Evolutionary conservation across 1,284 basidiomycete species (phyloP).

Genomic region (Boletellus dicymbophilus): DNA sequence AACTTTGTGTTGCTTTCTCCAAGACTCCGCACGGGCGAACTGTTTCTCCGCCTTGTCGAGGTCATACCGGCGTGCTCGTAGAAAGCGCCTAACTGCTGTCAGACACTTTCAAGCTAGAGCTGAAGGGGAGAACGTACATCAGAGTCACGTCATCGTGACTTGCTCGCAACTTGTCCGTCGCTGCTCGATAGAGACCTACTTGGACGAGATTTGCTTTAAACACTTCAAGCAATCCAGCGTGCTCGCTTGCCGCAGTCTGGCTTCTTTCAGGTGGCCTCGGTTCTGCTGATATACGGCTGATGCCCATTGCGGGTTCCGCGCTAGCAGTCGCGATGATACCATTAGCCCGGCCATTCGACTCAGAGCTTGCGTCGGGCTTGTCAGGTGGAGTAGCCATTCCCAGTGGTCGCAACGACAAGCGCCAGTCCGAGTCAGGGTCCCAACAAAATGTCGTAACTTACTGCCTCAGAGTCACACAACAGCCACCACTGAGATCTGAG

Average conservation of each 20-base stretch:
- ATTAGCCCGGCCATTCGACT: no score
- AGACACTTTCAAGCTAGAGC: background rate
- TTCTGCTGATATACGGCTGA: no score
- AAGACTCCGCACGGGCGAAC: slow-evolving; percentile 63
- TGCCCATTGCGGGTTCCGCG: no score
- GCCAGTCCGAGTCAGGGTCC: no score
- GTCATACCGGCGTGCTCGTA: slow-evolving; percentile 71
- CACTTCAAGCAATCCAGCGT: slow-evolving; percentile 30
- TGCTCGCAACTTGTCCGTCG: slow-evolving; percentile 34
- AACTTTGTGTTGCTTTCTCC: slow-evolving; percentile 64
- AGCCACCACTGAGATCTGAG: no score
- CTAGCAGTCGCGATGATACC: no score
- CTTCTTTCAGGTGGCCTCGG: background rate
- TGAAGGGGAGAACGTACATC: slow-evolving; percentile 45
- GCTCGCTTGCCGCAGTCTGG: slow-evolving; percentile 6
- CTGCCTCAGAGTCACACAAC: no score
- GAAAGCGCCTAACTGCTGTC: slow-evolving; percentile 58
- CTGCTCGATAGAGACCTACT: slow-evolving; percentile 51
- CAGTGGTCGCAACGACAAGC: background rate
- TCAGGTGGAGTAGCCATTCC: slow-evolving; percentile 14
- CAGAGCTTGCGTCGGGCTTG: background rate
- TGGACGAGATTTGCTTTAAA: slow-evolving; percentile 56
- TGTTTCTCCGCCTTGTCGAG: slow-evolving; percentile 65
- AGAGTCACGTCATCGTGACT: slow-evolving; percentile 70
- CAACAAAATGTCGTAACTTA: no score